These are phyloP conservation scores for Panicum hallii DNA, from an alignment of 202 grass and related monocot genomes.

Conservation along the genomic window DNA sequence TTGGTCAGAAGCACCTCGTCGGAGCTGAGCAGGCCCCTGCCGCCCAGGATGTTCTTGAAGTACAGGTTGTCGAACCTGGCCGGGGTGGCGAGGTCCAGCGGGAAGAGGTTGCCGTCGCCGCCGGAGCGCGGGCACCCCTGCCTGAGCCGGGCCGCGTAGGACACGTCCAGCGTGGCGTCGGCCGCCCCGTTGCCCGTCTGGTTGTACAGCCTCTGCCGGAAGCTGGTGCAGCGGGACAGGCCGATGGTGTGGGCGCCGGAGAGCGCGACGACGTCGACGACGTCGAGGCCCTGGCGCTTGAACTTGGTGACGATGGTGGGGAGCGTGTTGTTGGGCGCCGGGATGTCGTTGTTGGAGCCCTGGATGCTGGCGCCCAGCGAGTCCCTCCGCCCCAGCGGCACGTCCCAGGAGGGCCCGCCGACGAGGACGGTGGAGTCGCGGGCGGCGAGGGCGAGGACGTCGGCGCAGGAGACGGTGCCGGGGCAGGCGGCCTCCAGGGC, in stretches of 20 bases:
- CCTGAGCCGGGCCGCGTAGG: constrained; percentile 53
- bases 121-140: constrained; percentile 67
- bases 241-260: constrained; percentile 78
- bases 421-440: constrained; percentile 62
- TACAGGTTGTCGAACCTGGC: constrained; percentile 75
- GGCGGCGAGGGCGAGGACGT: constrained; percentile 73
- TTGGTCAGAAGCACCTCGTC: constrained; percentile 80
- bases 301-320: constrained; percentile 87
- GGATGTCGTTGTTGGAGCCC: constrained; percentile 83
- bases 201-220: constrained; percentile 86
- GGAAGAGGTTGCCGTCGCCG: constrained; percentile 80
- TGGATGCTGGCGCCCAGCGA: constrained; percentile 70
- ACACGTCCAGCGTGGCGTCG: constrained; percentile 57
- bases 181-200: constrained; percentile 68
- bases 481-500: constrained; percentile 67
- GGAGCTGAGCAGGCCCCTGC: constrained; percentile 72
- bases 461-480: constrained; percentile 76
- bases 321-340: constrained; percentile 82
- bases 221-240: constrained; percentile 81
- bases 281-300: constrained; percentile 55
- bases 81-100: constrained; percentile 54
- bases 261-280: constrained; percentile 71
- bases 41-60: constrained; percentile 73
- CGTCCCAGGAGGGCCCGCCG: constrained; percentile 72
- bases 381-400: constrained; percentile 73